Conservation (phyloP, 169 alveolate genomes). For the Cryptosporidium sp. region DNA sequence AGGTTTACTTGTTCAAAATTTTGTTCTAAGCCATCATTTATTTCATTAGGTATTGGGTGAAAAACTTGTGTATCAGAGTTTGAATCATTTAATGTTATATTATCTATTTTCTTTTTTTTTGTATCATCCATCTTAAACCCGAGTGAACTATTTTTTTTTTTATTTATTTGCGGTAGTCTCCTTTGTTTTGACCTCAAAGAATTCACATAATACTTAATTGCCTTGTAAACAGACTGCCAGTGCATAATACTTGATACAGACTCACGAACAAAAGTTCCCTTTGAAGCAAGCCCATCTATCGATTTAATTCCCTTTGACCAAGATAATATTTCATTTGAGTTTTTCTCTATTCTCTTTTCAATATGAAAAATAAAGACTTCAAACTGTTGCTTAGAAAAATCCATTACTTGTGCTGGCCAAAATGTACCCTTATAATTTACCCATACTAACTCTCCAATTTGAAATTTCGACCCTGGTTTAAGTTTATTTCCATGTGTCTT, state of each 20-base stretch:
- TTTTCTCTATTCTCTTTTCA: conserved; percentile 29
- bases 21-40: not conserved
- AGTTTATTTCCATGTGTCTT: not conserved
- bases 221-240: conserved; percentile 66
- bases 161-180: conserved; percentile 28
- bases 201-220: conserved; percentile 27
- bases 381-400: conserved; percentile 8
- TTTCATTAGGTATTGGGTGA: conserved; percentile 41
- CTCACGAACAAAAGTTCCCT: conserved; percentile 52
- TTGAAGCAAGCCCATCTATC: conserved; percentile 65
- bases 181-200: conserved; percentile 49
- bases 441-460: conserved; percentile 71
- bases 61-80: not conserved
- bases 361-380: conserved; percentile 48
- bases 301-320: conserved; percentile 57
- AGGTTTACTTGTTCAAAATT: not conserved
- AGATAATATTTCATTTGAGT: conserved; percentile 19
- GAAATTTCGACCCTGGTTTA: conserved; percentile 35
- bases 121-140: not conserved
- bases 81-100: not conserved
- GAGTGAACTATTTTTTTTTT: not conserved
- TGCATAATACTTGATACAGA: conserved; percentile 27
- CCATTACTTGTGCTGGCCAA: conserved; percentile 69
- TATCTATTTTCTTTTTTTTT: conserved; percentile 10
- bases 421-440: conserved; percentile 14